Evolutionary conservation across 2,329 filamentous ascomycete species (phyloP).

Genomic region (Trichophyton rubrum): DNA sequence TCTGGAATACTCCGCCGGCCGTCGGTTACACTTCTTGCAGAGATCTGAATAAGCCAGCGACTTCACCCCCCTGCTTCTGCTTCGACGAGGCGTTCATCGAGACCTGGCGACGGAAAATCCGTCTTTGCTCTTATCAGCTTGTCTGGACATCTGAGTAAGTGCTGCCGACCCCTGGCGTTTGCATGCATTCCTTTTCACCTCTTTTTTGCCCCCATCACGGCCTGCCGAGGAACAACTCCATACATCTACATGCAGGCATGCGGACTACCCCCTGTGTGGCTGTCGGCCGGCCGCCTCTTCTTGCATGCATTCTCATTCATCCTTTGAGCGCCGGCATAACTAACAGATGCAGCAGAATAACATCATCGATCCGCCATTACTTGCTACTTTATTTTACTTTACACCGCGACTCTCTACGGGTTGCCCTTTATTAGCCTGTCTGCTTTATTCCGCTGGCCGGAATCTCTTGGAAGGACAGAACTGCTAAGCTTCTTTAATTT

Average conservation of each 20-base stretch:
- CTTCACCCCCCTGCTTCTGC: background rate
- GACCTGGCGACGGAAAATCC: background rate
- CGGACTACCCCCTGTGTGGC: background rate
- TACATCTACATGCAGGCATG: no score
- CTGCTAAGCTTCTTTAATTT: background rate
- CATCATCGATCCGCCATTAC: constrained; percentile 3
- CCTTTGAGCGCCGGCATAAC: constrained; percentile 4
- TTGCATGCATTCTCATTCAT: constrained; percentile 4
- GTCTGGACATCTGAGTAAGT: background rate
- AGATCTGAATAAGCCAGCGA: background rate
- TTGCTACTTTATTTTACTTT: background rate
- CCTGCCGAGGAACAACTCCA: no score
- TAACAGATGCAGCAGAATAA: constrained; percentile 1
- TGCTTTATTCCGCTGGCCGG: constrained; percentile 6
- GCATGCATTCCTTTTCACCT: background rate
- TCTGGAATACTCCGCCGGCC: constrained; percentile 5
- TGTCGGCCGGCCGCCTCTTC: background rate
- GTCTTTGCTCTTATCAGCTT: background rate
- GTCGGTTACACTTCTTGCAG: constrained; percentile 4
- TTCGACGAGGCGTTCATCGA: no score
- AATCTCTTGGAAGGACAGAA: background rate
- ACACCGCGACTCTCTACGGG: constrained; percentile 3
- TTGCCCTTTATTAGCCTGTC: background rate
- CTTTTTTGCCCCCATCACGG: background rate
- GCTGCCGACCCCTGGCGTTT: background rate